Conservation (phyloP, 352 stramenopile genomes). For the Lagenidium giganteum region DNA sequence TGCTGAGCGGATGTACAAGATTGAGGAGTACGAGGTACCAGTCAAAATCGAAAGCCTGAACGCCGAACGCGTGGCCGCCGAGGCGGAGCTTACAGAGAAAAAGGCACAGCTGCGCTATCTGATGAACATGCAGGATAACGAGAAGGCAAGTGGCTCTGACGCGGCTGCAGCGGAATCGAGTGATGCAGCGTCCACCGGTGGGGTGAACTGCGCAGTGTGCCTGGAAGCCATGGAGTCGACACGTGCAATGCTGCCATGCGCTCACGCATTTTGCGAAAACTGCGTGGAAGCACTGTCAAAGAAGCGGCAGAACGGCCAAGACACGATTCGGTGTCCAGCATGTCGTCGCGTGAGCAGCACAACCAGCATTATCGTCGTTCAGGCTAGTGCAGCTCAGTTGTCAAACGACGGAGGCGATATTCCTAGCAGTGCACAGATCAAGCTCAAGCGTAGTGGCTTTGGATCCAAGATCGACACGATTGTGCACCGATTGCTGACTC, state of each 20-base stretch:
- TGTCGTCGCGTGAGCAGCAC: conserved; percentile 32
- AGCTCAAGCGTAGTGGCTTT: conserved; percentile 26
- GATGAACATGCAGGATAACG: conserved; percentile 28
- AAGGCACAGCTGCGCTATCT: conserved; percentile 61
- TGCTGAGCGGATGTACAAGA: conserved; percentile 50
- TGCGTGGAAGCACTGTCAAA: conserved; percentile 39
- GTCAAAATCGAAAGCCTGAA: conserved; percentile 32
- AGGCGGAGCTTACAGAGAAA: conserved; percentile 40
- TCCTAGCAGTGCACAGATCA: not conserved
- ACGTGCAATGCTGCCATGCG: conserved; percentile 77
- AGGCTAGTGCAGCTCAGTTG: conserved; percentile 4
- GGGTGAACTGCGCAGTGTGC: conserved; percentile 69
- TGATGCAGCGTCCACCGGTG: not conserved
- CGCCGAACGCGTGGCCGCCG: conserved; percentile 30
- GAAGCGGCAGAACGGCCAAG: no score
- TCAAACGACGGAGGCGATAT: not conserved
- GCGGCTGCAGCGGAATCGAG: not conserved
- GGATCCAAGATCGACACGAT: conserved; percentile 74
- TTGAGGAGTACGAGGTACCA: conserved; percentile 38
- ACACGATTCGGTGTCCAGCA: conserved; percentile 45
- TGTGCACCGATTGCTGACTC: conserved; percentile 32
- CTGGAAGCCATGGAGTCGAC: conserved; percentile 57
- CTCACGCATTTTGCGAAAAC: conserved; percentile 72
- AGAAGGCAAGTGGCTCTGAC: not conserved
- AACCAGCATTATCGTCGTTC: conserved; percentile 1